Evolutionary conservation across 768 basidiomycete genomes (phyloP), one percentile per base, ranked within the genome.

Genomic region (Rhizopogon rudus): DNA sequence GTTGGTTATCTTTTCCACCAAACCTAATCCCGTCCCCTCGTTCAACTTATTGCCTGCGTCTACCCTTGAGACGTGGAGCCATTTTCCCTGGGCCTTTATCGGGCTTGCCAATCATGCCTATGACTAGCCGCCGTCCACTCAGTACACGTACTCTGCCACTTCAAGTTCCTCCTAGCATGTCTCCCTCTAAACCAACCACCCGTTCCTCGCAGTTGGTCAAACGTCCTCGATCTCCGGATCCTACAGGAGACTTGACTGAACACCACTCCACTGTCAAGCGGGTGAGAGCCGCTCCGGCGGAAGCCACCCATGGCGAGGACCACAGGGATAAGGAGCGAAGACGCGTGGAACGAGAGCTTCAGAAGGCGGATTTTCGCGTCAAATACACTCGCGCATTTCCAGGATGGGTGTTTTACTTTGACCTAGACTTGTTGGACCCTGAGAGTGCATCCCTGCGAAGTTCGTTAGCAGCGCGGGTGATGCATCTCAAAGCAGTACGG

Each of bases 301-400:
- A 69, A 49, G 52, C 65, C 56, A 51, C 54, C 45, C 64, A 67
- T 5, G 72, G 78, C 40, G 68, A 74, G 20, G 66, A 72, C 44
- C 70, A 72, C 57, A 80, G 73, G 57, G 75, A 77, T 43, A 75
- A 69, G 65, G 79, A 81, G 42, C 78, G 75, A 43, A 79, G 72
- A 52, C 71, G 77, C 31, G 68, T 74, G 4, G 80, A 81, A 57
- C 77, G 81, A 29, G 80, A 83, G 59, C 75, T 77, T 56, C 77
- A 77, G 60, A 81, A 85, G 58, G 74, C 76, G 5, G 87, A 91
- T 61, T 98, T 93, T 75, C 83, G 81, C 64, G 72, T 82, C 46
- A 97, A 93, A 75, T 98, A 93, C 71, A 81, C 79, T 53, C 82
- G 82, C 51, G 90, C 89, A 20, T 97, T 98, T 73, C 92, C 92